Evolutionary conservation across 345 rosid species (phyloP).

Genomic region (Lenwebbia sp.): DNA sequence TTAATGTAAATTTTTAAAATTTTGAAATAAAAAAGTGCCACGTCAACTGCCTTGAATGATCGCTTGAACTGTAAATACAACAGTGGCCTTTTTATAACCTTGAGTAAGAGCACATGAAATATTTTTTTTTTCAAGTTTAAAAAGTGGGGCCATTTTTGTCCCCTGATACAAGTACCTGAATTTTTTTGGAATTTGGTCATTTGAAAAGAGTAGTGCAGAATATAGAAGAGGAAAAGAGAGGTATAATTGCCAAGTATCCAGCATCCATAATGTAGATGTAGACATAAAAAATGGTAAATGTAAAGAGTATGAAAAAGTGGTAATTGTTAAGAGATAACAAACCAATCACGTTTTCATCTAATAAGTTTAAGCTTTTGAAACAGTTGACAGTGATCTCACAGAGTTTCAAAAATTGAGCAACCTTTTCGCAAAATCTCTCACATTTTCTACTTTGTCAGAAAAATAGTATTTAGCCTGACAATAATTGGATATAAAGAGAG

Average conservation of each 20-base stretch:
- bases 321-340: not conserved
- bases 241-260: too few relatives aligned
- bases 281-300: not conserved
- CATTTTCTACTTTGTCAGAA: not conserved
- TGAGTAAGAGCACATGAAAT: not conserved
- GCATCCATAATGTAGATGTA: not conserved
- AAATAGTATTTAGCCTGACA: not conserved
- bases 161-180: not conserved
- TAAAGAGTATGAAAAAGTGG: not conserved
- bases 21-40: not conserved
- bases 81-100: not conserved
- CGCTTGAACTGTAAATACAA: not conserved
- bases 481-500: not conserved
- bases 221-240: too few relatives aligned
- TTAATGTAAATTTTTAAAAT: too few relatives aligned
- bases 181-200: not conserved
- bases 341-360: not conserved
- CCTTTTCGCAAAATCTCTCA: not conserved
- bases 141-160: not conserved
- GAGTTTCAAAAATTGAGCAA: not conserved
- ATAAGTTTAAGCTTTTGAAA: not conserved
- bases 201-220: too few relatives aligned
- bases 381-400: not conserved
- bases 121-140: not conserved
- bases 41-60: not conserved